Percentiles rank a stretch among this genome's conserved stretches.
These are phyloP conservation scores for Haplosporangium sp. DNA, from an alignment of 371 early-diverging fungal species.

Conservation along the genomic window DNA sequence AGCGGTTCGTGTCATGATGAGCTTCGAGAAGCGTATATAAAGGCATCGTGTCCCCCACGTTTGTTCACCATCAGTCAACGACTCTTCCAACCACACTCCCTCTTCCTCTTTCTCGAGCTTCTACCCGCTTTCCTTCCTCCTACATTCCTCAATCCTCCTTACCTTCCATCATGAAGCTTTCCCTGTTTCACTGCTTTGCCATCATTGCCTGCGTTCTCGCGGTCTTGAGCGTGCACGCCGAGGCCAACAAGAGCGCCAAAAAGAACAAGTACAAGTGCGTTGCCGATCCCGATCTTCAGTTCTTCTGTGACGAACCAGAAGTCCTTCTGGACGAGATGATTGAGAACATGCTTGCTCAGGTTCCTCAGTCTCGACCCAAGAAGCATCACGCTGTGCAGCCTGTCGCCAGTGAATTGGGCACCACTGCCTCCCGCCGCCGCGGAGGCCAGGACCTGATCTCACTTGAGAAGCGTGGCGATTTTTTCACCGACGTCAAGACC, in stretches of 20 bases:
- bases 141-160: too few species aligned
- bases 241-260: neutral
- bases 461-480: neutral
- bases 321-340: slow-evolving; percentile 6
- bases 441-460: neutral
- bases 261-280: neutral
- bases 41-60: too few species aligned
- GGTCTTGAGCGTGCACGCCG: slow-evolving; percentile 9
- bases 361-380: neutral
- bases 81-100: too few species aligned
- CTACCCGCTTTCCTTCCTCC: too few species aligned
- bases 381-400: neutral
- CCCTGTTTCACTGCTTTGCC: slow-evolving; percentile 8
- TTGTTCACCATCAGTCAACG: too few species aligned
- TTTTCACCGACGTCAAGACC: slow-evolving; percentile 10
- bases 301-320: slow-evolving; percentile 8
- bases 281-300: slow-evolving; percentile 3
- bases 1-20: too few species aligned
- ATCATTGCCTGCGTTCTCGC: slow-evolving; percentile 13
- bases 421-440: neutral
- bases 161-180: slow-evolving; percentile 6
- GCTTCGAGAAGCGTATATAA: too few species aligned
- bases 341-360: neutral
- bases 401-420: neutral
- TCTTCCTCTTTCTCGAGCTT: too few species aligned